phyloP scores from a whole-genome alignment of 257 asterid genomes.

The Solanum raphanifolium region DNA sequence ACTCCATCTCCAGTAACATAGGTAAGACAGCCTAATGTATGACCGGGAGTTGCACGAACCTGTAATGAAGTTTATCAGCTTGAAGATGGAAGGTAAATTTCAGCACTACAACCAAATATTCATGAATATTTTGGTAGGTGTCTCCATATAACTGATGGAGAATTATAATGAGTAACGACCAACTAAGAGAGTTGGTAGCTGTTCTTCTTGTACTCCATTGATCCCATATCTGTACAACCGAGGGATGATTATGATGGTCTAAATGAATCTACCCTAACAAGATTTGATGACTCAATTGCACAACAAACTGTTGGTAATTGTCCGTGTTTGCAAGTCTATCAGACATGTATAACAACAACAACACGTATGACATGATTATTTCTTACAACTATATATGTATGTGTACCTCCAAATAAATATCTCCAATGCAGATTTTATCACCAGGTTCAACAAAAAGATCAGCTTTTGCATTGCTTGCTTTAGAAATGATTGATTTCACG shows the following conservation, averaged over 20 bases:
- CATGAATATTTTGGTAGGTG: neutral
- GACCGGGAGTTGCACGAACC: conserved; percentile 99
- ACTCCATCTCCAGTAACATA: conserved; percentile 86
- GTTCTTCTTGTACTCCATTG: neutral
- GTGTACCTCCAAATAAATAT: conserved; percentile 79
- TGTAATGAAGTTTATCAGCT: conserved; percentile 1
- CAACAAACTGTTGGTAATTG: neutral
- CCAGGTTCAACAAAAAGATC: conserved; percentile 76
- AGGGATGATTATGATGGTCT: neutral
- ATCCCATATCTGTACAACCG: neutral
- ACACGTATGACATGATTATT: neutral
- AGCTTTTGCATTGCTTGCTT: conserved; percentile 89
- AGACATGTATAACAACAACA: neutral
- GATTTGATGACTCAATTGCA: neutral
- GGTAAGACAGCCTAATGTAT: conserved; percentile 82
- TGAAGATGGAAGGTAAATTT: neutral
- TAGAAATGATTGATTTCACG: conserved; percentile 80
- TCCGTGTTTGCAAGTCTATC: neutral
- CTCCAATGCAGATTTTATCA: conserved; percentile 69
- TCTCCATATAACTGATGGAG: neutral
- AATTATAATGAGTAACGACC: neutral
- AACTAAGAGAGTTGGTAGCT: neutral
- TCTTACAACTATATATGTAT: neutral
- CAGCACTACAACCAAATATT: neutral
- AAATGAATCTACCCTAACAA: neutral